Conservation (phyloP, 192 early-diverging fungal genomes). For the Coemansia erecta region DNA sequence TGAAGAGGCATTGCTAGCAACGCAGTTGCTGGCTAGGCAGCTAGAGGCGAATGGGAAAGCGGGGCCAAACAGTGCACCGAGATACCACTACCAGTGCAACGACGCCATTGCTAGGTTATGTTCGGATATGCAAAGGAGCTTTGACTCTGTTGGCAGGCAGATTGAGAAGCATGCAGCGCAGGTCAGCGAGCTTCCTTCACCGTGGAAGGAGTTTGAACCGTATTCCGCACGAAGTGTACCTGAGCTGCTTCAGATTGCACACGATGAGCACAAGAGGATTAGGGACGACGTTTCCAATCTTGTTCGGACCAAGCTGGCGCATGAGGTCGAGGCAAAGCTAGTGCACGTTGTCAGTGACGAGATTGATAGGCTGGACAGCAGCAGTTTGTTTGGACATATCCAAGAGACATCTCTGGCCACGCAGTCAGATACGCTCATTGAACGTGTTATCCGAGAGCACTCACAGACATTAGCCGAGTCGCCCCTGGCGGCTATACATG, state of each 20-base stretch:
- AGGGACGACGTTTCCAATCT: not conserved
- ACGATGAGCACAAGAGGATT: conserved; percentile 20
- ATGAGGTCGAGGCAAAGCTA: conserved; percentile 16
- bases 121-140: not conserved
- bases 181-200: conserved; percentile 28
- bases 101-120: conserved; percentile 14
- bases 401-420: too few species aligned
- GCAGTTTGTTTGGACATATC: too few species aligned
- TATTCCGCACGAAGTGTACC: conserved; percentile 19
- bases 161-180: conserved; percentile 6
- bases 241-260: conserved; percentile 16
- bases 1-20: conserved; percentile 28
- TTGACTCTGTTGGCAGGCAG: conserved; percentile 10
- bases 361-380: not conserved
- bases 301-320: not conserved
- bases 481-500: too few species aligned
- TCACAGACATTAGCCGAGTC: too few species aligned
- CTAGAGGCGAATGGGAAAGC: conserved; percentile 3
- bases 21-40: conserved; percentile 14
- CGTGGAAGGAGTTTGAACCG: conserved; percentile 45
- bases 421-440: too few species aligned
- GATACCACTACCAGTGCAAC: conserved; percentile 33
- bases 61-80: not conserved
- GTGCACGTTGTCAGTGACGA: conserved; percentile 14
- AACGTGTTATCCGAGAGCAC: too few species aligned